Conservation (phyloP, 2,329 filamentous ascomycete genomes). For the Beauveria sp. region DNA sequence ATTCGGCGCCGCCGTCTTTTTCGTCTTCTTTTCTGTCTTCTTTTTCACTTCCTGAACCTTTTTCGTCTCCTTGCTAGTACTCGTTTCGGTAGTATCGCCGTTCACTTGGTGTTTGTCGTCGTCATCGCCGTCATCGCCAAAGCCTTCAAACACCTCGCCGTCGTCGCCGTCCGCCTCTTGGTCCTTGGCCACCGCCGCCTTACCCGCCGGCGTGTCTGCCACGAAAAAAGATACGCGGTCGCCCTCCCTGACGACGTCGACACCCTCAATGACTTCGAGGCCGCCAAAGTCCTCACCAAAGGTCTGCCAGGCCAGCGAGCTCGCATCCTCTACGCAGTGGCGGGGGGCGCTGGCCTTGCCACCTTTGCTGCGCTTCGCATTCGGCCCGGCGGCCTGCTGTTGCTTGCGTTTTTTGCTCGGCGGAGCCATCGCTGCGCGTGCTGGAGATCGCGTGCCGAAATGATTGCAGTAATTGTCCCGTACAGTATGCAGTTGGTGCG, state of each 20-base stretch:
- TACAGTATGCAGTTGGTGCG: neutral
- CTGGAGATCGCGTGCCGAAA: neutral
- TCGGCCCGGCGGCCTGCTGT: slow-evolving; percentile 22
- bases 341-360: slow-evolving; percentile 19
- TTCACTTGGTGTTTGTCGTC: neutral
- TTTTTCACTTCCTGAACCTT: neutral
- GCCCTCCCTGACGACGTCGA: slow-evolving; percentile 70
- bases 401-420: slow-evolving; percentile 33
- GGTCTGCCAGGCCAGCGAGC: slow-evolving; percentile 54
- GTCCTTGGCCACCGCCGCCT: slow-evolving; percentile 12
- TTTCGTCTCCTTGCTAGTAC: slow-evolving; percentile 16
- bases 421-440: slow-evolving; percentile 21
- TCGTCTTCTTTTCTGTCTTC: slow-evolving; percentile 26
- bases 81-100: neutral
- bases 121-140: slow-evolving; percentile 40
- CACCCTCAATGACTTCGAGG: slow-evolving; percentile 83
- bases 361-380: slow-evolving; percentile 28
- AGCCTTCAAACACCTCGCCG: slow-evolving; percentile 62
- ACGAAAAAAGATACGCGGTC: slow-evolving; percentile 50
- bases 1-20: slow-evolving; percentile 17
- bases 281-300: slow-evolving; percentile 93
- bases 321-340: slow-evolving; percentile 32
- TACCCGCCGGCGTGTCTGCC: slow-evolving; percentile 14
- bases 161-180: slow-evolving; percentile 33
- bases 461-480: neutral